These are phyloP conservation scores for Nothophytophthora sp. DNA, from an alignment of 352 stramenopile species.

Conservation along the genomic window DNA sequence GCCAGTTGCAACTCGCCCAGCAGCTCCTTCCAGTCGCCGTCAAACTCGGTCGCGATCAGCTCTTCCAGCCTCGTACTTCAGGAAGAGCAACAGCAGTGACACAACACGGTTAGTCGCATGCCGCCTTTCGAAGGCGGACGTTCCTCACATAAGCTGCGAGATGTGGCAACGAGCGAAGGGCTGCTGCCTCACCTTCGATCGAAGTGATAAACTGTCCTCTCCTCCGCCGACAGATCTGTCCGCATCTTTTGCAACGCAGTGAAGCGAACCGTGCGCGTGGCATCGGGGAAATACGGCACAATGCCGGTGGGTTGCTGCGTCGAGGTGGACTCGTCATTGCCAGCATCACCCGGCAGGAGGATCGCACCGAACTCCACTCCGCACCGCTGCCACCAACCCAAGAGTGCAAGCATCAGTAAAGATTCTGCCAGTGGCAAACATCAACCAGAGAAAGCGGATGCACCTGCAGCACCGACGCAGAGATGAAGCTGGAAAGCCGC, in stretches of 20 bases:
- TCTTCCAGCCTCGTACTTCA: conserved; percentile 53
- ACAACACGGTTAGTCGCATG: background rate
- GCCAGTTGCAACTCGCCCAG: conserved; percentile 94
- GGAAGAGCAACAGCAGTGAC: background rate
- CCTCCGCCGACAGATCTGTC: conserved; percentile 35
- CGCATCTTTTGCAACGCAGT: conserved; percentile 43
- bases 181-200: conserved; percentile 77
- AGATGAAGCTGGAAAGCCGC: conserved; percentile 72
- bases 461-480: conserved; percentile 56
- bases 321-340: conserved; percentile 37
- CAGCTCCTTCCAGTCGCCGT: conserved; percentile 70
- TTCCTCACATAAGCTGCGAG: too few relatives aligned
- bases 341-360: conserved; percentile 66
- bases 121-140: too few relatives aligned
- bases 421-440: background rate
- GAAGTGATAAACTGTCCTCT: conserved; percentile 80
- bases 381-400: conserved; percentile 49
- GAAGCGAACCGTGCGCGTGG: conserved; percentile 75
- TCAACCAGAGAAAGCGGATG: background rate
- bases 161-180: too few relatives aligned
- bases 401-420: background rate
- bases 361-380: conserved; percentile 62
- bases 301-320: conserved; percentile 26
- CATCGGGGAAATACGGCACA: conserved; percentile 71
- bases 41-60: conserved; percentile 38